Base-by-base conservation (phyloP, 2,329 filamentous ascomycete species). In the Fusarium sp. region DNA sequence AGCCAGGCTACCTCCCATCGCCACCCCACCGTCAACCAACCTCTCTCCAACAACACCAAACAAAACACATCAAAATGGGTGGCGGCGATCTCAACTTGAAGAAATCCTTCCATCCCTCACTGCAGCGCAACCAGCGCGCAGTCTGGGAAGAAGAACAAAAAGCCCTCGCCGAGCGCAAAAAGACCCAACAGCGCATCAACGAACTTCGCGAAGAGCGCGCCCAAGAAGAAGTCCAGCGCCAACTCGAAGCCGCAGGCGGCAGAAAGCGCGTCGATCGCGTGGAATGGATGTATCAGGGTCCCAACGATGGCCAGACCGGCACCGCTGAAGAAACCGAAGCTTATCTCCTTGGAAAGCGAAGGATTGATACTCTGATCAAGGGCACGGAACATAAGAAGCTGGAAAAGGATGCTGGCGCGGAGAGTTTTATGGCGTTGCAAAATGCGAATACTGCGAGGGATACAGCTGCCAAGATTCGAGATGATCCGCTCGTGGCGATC, bases 231-330 rank as follows among this genome's bases (percentile, higher is more conserved):
- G 88, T 98, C 2, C 93, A 98, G 80, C 89, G 90, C 55, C 87
- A 98, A 72, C 93, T 98, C 59, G 96, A 98, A 81, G 90, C 92
- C 4, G 92, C 94, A 1, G 96, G 96, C 40, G 94, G 94, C 59
- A 89, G 88, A 74, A 94, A 93, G 77, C 87, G 91, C 55, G 83
- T 92, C 30, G 91, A 95, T 74, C 90, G 94, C 37, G 95, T 99
- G 27, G 96, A 98, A 76, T 99, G 96, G 93, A 98, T 99, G 93
- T 99, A 99, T 81, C 89, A 92, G 74, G 95, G 95, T 2, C 94
- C 96, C 10, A 92, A 91, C 51, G 85, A 88, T 75, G 93, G 93
- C 37, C 90, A 92, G 76, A 84, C 85, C n/a, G 92, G 91, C 30
- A 93, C 89, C 41, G 88, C 87, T 7, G 95, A 98, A 79, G 96